phyloP scores from a whole-genome alignment of 2,329 filamentous ascomycete genomes.

The Bretziella fagacearum region DNA sequence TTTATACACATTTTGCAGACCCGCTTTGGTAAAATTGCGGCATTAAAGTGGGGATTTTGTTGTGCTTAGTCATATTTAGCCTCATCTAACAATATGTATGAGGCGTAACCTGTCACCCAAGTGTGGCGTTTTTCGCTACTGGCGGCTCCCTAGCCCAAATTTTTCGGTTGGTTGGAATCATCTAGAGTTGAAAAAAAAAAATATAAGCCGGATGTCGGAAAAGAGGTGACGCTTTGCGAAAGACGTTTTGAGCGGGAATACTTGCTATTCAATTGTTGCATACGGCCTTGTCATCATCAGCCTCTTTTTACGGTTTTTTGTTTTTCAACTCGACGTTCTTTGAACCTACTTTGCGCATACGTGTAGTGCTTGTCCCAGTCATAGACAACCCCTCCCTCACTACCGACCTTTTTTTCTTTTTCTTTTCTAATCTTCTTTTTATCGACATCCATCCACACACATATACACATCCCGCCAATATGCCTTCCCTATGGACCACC shows the following conservation, averaged over 20 bases:
- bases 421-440: background rate
- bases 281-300: conserved; percentile 4
- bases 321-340: background rate
- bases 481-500: conserved; percentile 45
- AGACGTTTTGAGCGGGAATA: conserved; percentile 4
- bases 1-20: conserved; percentile 13
- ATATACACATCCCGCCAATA: conserved; percentile 18
- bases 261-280: background rate
- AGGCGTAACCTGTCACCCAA: no score
- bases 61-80: conserved; percentile 13
- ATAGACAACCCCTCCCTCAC: background rate
- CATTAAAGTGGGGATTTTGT: conserved; percentile 5
- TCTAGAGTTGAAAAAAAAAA: background rate
- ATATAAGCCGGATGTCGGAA: background rate
- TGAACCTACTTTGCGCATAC: background rate
- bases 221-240: conserved; percentile 1
- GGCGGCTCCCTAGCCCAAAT: conserved; percentile 5
- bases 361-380: background rate
- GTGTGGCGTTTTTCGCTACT: conserved; percentile 8
- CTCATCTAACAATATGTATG: no score
- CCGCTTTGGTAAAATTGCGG: conserved; percentile 7
- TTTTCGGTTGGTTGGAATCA: conserved; percentile 11
- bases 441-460: background rate
- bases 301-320: background rate
- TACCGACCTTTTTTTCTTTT: background rate